Conservation (phyloP, 805 yeast species). For the Kluyveromyces siamensis region DNA sequence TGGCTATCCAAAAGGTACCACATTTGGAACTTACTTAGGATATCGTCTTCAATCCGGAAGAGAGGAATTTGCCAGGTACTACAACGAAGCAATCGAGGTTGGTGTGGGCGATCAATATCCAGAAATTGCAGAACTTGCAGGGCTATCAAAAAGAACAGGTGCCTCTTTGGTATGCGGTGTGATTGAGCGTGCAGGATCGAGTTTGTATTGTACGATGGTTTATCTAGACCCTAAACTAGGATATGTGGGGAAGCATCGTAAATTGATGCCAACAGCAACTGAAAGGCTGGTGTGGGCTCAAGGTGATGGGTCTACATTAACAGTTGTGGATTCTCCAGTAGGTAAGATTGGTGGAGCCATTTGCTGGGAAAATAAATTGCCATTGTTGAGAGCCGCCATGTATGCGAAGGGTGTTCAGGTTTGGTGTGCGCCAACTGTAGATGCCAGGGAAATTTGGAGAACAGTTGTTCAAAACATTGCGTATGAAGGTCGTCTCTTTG, state of each 20-base stretch:
- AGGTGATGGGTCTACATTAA: conserved; percentile 39
- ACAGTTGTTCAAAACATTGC: conserved; percentile 35
- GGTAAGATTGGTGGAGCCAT: conserved; percentile 38
- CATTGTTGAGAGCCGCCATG: conserved; percentile 33
- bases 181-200: conserved; percentile 32
- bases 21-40: conserved; percentile 36
- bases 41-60: conserved; percentile 35
- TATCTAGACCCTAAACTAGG: conserved; percentile 33
- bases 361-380: conserved; percentile 41
- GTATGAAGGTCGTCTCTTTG: conserved; percentile 34
- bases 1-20: conserved; percentile 38
- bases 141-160: conserved; percentile 27
- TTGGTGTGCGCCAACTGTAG: conserved; percentile 39
- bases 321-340: conserved; percentile 28
- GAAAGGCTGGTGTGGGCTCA: conserved; percentile 39
- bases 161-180: conserved; percentile 34
- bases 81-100: conserved; percentile 27
- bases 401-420: conserved; percentile 36
- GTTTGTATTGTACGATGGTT: conserved; percentile 35
- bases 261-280: conserved; percentile 36
- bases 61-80: conserved; percentile 32
- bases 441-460: conserved; percentile 37
- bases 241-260: conserved; percentile 35
- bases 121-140: conserved; percentile 29
- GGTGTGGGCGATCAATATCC: conserved; percentile 25